Evolutionary conservation across 345 rosid species (phyloP), one percentile per base, ranked within the genome.

Genomic region (Camelina hispida): DNA sequence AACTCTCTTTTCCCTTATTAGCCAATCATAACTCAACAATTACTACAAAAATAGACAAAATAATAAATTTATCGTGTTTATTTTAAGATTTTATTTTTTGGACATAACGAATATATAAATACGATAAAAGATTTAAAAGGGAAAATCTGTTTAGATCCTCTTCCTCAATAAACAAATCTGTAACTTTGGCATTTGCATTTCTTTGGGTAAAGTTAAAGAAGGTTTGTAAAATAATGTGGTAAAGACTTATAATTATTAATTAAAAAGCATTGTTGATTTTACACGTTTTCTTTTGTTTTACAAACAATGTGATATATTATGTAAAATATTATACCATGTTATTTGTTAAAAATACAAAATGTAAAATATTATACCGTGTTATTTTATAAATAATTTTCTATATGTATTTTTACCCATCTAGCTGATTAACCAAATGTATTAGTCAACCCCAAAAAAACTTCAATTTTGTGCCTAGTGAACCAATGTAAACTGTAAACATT

Each of bases 1-100:
- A 66, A 57, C 32, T 37, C 9, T 1, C 5, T 13, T 58, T 50
- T 67, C 59, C 43, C 13, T 66, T 46, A 35, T 57, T 23, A 35
- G 46, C 53, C 73, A 75, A 75, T 59, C 54, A 60, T 14, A 59
- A 28, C 60, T 16, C 30, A 66, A 40, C 12, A 1, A 50, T 68
- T 51, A 42, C 38, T 30, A 37, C 52, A 17, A 74, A 66, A 34
- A 25, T 46, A 34, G 58, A 65, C 30, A 47, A 35, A 11, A 14
- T 4, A 73, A 64, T 63, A 20, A 23, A 23, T 23, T 23, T 23
- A 23, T 23, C 25, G 25, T 23, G 2, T 1, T 23, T 23, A 23
- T 23, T 1, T 23, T 1, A 20, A 20, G 22, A 23, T 23, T 23
- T 23, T 23, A n/a, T 23, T 23, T 23, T 54, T 54, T 7, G 43